These are phyloP conservation scores for Grigorovia jiainica DNA, from an alignment of 805 yeast genomes.

Conservation along the genomic window DNA sequence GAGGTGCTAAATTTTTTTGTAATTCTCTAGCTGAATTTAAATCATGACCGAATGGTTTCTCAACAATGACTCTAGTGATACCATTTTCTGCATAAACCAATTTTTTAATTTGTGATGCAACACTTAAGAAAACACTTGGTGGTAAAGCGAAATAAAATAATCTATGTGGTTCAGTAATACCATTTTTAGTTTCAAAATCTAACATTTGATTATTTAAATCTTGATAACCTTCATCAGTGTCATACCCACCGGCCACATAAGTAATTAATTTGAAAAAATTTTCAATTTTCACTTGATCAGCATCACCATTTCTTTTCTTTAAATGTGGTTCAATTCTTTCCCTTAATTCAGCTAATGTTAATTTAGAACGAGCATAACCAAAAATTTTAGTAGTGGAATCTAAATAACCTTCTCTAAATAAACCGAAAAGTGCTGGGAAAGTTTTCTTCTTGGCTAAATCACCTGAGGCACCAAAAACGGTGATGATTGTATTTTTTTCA, in stretches of 20 bases:
- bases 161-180: constrained; percentile 54
- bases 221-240: constrained; percentile 63
- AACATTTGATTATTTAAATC: constrained; percentile 46
- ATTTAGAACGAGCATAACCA: constrained; percentile 85
- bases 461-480: constrained; percentile 91
- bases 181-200: constrained; percentile 43
- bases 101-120: constrained; percentile 63
- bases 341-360: constrained; percentile 58
- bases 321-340: constrained; percentile 57
- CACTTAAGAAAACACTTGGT: constrained; percentile 80
- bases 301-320: constrained; percentile 39
- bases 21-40: constrained; percentile 66
- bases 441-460: constrained; percentile 94
- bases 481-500: constrained; percentile 59
- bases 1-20: constrained; percentile 69
- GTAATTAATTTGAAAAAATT: constrained; percentile 57
- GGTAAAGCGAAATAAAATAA: constrained; percentile 91
- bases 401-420: constrained; percentile 66
- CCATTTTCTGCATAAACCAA: constrained; percentile 62
- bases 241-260: constrained; percentile 76
- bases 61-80: constrained; percentile 74
- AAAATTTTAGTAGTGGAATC: constrained; percentile 63
- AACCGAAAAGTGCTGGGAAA: constrained; percentile 76
- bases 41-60: constrained; percentile 96
- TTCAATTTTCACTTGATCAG: constrained; percentile 36